These are phyloP conservation scores for Dryadomyces quercivorus DNA, from an alignment of 2,329 filamentous ascomycete species.

Conservation along the genomic window DNA sequence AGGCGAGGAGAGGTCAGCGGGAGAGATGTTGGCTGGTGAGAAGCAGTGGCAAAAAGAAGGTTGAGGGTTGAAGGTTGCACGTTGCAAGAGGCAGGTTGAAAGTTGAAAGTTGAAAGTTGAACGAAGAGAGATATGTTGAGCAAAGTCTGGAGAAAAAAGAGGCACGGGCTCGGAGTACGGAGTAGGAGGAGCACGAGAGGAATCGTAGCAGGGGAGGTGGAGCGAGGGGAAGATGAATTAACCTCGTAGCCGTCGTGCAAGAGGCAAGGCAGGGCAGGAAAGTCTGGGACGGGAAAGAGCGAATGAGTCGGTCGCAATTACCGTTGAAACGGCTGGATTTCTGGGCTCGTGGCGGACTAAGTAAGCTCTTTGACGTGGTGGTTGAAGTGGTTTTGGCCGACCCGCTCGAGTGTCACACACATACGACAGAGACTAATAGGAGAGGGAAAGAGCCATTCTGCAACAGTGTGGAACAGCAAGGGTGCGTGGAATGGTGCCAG, in stretches of 20 bases:
- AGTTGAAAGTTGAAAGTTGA: too few species aligned
- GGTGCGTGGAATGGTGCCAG: not conserved
- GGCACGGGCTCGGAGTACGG: not conserved
- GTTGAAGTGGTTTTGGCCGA: not conserved
- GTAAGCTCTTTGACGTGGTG: not conserved
- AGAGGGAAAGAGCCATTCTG: not conserved
- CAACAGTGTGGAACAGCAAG: not conserved
- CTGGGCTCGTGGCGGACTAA: not conserved
- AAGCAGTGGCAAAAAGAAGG: too few species aligned
- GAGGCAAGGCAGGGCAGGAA: not conserved
- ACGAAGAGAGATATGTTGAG: too few species aligned
- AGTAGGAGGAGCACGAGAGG: not conserved
- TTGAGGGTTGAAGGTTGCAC: too few species aligned
- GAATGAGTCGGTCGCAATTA: not conserved
- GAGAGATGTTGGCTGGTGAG: too few species aligned
- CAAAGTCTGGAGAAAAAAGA: too few species aligned
- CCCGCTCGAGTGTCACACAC: not conserved
- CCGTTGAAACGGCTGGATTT: not conserved
- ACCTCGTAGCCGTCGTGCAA: not conserved
- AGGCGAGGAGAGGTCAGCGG: not conserved
- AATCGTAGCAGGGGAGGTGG: not conserved
- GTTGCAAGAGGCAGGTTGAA: not conserved
- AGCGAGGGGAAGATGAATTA: not conserved
- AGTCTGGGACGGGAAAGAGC: not conserved
- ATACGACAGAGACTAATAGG: not conserved